A percentile compares a stretch with the other conserved stretches of the same genome.
Conservation (phyloP, 139 green algal species). For the Chlorella sp. region DNA sequence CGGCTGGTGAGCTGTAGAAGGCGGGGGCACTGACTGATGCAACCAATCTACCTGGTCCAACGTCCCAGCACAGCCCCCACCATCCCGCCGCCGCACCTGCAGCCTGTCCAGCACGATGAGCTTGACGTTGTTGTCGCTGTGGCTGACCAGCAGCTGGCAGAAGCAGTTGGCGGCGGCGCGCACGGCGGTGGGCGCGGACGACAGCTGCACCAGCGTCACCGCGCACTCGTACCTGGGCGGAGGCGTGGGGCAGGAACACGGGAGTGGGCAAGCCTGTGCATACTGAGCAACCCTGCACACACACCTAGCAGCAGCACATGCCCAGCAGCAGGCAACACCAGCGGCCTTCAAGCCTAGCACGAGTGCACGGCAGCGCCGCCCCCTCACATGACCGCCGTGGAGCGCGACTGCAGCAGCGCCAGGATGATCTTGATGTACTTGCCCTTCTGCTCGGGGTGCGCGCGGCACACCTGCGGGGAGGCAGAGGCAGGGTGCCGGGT, state of each 20-base stretch:
- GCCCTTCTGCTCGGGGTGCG: constrained; percentile 87
- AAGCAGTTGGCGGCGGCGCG: constrained; percentile 97
- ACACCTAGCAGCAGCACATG: no score
- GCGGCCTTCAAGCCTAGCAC: no score
- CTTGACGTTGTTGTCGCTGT: constrained; percentile 99
- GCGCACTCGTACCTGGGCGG: constrained; percentile 89
- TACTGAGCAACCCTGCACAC: no score
- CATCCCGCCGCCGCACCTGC: constrained; percentile 53
- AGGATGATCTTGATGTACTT: constrained; percentile 99
- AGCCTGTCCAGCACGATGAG: constrained; percentile 98
- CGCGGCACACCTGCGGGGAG: constrained; percentile 78
- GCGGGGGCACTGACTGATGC: no score
- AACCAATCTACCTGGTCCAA: no score
- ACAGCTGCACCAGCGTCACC: constrained; percentile 88
- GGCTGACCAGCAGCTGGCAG: constrained; percentile 94
- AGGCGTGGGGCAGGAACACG: no score
- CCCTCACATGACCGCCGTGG: constrained; percentile 95
- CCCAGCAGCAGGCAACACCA: no score
- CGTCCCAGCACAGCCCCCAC: no score
- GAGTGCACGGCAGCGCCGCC: no score
- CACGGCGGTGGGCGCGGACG: constrained; percentile 94
- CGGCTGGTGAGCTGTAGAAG: no score
- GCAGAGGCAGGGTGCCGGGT: background rate
- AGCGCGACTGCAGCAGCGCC: constrained; percentile 84
- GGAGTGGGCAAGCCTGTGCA: no score